Evolutionary conservation across 768 basidiomycete species (phyloP), one percentile per base, ranked within the genome.

Genomic region (Hericium coralloides): DNA sequence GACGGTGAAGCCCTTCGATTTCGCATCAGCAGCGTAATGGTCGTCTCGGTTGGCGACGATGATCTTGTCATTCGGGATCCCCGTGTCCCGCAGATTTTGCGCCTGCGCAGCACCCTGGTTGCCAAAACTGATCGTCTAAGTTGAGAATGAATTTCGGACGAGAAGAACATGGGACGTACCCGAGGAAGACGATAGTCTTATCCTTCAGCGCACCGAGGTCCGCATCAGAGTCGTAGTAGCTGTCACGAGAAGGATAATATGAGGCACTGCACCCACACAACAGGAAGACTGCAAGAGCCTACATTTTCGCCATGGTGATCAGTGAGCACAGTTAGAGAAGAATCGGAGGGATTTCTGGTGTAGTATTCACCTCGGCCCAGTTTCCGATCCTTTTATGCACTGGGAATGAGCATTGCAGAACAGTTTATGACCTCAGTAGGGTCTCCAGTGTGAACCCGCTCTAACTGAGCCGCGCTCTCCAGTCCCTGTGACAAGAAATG

Each of bases 81-180:
- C 82, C 53, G 78, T 74, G 58, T 84, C 83, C n/a, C 83, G 76
- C 58, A 84, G 63, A 59, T 84, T 84, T 68, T 83, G 82, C 4
- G 83, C 83, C 65, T 84, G 83, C 50, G 83, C 82, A 36, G 83
- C 79, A 12, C 83, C 82, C 65, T 84, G 83, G 66, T 83, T 84
- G 47, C 83, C 83, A 66, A 82, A 84, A 4, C 82, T 83, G 52
- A 9, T 58, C 20, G 10, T 2, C 2, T 15, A 18, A 17, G 38
- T 12, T 12, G 3, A 47, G 57, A 25, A 39, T 56, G 25, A 31
- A 14, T 15, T 10, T 23, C 23, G n/a, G 31, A 17, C 37, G 45
- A 17, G 12, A 17, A 39, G 18, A 54, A 8, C 14, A 12, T 12
- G 5, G n/a, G 4, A 22, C 72, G 36, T 65, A 81, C 82, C 83